phyloP scores from a whole-genome alignment of 306 rosid species.

The Cucurbita maxima region DNA sequence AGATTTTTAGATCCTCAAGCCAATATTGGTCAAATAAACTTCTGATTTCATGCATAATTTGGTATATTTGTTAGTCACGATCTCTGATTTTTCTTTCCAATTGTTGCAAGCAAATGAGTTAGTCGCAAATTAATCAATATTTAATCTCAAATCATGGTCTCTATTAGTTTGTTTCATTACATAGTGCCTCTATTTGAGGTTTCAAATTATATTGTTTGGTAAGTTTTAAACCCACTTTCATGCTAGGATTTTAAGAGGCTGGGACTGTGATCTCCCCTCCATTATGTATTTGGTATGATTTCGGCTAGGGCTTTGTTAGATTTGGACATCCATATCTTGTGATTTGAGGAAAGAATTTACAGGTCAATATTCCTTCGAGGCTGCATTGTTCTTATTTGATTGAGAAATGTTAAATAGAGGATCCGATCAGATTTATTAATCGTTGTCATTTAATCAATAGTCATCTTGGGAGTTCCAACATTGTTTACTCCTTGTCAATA shows the following conservation, averaged over 20 bases:
- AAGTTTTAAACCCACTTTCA: not conserved
- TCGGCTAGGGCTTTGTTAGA: no score
- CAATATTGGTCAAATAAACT: not conserved
- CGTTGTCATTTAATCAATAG: no score
- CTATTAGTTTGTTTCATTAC: not conserved
- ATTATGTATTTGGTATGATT: not conserved
- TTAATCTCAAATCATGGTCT: no score
- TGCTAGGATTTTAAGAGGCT: not conserved
- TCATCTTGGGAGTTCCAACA: no score
- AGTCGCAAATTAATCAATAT: not conserved
- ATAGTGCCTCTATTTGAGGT: not conserved
- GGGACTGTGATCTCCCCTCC: not conserved
- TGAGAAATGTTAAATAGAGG: no score
- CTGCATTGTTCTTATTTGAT: no score
- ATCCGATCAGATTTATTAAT: no score
- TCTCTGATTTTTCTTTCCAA: not conserved
- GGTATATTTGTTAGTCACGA: not conserved
- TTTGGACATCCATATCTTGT: no score
- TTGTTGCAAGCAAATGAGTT: not conserved
- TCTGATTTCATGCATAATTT: not conserved
- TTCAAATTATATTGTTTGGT: not conserved
- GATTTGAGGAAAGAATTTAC: no score
- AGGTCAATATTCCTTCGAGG: no score
- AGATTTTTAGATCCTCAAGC: not conserved
- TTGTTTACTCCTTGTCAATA: not conserved